Conservation (phyloP, 2,329 filamentous ascomycete species). For the Fusarium chlamydosporum region DNA sequence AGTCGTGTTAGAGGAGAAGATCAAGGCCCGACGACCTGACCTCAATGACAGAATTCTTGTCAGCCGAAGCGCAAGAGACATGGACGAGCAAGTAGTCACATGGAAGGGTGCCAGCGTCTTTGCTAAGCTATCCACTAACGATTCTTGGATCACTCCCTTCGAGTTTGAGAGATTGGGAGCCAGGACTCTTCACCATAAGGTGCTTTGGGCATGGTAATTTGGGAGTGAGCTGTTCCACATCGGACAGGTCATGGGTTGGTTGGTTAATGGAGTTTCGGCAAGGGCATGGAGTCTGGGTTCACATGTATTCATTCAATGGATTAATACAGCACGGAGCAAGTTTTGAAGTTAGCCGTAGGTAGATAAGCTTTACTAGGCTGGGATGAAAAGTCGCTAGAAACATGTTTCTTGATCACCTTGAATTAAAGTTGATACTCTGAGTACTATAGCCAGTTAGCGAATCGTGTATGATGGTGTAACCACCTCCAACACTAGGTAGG, state of each 20-base stretch:
- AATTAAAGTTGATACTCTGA: constrained; percentile 13
- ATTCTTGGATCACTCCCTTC: constrained; percentile 90
- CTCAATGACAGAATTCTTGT: constrained; percentile 73
- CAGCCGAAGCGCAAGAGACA: constrained; percentile 83
- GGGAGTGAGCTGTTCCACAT: constrained; percentile 5
- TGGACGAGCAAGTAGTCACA: constrained; percentile 96
- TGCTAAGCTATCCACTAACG: constrained; percentile 90
- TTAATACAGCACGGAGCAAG: constrained; percentile 21
- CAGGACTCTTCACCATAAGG: constrained; percentile 87
- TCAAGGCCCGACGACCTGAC: constrained; percentile 76
- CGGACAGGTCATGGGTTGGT: constrained; percentile 26
- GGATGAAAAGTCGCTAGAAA: constrained; percentile 24
- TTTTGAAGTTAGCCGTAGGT: constrained; percentile 16
- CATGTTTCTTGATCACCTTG: constrained; percentile 5
- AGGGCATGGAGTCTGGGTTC: constrained; percentile 47
- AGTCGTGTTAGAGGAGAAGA: constrained; percentile 83
- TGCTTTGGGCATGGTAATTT: constrained; percentile 72
- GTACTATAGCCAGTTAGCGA: constrained; percentile 6
- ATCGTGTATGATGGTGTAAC: constrained; percentile 14
- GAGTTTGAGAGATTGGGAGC: constrained; percentile 91
- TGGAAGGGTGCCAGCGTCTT: constrained; percentile 99
- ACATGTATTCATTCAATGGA: constrained; percentile 29
- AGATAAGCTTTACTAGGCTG: constrained; percentile 7
- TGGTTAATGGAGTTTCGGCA: constrained; percentile 45
- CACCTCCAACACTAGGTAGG: constrained; percentile 1